Conservation (phyloP, 2,329 filamentous ascomycete species). For the Lachnellula willkommii region DNA sequence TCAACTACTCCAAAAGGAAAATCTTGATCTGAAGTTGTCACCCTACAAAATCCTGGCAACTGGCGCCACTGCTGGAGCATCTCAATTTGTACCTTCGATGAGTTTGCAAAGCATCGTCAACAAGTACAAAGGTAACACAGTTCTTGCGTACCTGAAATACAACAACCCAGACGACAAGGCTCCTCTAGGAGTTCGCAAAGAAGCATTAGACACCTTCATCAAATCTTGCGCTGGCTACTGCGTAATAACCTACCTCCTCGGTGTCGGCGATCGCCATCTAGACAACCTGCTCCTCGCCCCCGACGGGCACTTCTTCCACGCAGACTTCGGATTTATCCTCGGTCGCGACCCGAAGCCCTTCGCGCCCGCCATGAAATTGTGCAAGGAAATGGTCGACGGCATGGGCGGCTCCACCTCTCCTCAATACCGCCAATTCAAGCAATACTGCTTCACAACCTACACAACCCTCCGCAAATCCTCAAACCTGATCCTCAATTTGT, state of each 20-base stretch:
- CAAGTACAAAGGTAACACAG: slow-evolving; percentile 70
- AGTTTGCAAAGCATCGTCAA: slow-evolving; percentile 76
- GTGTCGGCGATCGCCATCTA: slow-evolving; percentile 90
- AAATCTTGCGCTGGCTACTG: slow-evolving; percentile 97
- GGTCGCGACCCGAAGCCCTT: slow-evolving; percentile 97
- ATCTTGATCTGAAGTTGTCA: slow-evolving; percentile 88
- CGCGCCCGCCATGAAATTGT: slow-evolving; percentile 93
- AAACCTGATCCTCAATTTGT: slow-evolving; percentile 89
- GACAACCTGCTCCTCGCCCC: slow-evolving; percentile 91
- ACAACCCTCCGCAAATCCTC: slow-evolving; percentile 83
- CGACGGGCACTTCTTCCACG: slow-evolving; percentile 93
- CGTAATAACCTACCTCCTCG: slow-evolving; percentile 95
- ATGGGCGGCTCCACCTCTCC: slow-evolving; percentile 83
- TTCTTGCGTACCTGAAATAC: slow-evolving; percentile 76
- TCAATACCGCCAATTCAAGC: slow-evolving; percentile 84
- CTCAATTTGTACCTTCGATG: slow-evolving; percentile 87
- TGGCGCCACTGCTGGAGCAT: slow-evolving; percentile 79
- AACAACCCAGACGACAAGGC: slow-evolving; percentile 84
- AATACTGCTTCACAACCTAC: slow-evolving; percentile 94
- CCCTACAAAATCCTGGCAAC: slow-evolving; percentile 97
- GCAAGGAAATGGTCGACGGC: slow-evolving; percentile 96
- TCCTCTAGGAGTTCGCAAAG: slow-evolving; percentile 80
- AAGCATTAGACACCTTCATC: slow-evolving; percentile 90
- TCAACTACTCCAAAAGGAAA: slow-evolving; percentile 88
- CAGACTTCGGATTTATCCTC: slow-evolving; percentile 96